Percentiles rank a stretch among this genome's conserved stretches.
phyloP scores from a whole-genome alignment of 352 stramenopile species.

The Phytophthora megakarya region DNA sequence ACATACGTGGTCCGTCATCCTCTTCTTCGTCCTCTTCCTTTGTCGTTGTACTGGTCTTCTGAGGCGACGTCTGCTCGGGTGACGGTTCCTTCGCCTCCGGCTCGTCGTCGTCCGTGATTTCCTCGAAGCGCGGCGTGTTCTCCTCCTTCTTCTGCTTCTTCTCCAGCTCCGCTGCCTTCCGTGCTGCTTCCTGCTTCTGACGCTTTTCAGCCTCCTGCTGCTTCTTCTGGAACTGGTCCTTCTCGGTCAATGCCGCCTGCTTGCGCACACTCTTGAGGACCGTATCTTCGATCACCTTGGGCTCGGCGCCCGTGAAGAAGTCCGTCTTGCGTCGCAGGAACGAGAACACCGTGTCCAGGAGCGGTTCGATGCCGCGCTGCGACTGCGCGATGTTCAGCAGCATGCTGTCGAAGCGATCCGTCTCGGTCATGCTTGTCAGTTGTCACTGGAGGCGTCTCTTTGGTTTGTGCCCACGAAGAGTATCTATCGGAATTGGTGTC shows the following conservation, averaged over 20 bases:
- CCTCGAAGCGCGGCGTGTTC: slow-evolving; percentile 70
- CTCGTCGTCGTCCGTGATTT: slow-evolving; percentile 72
- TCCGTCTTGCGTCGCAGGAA: slow-evolving; percentile 99
- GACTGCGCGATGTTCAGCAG: slow-evolving; percentile 98
- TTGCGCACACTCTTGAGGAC: slow-evolving; percentile 93
- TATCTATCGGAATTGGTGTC: slow-evolving; percentile 20
- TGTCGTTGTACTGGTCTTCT: slow-evolving; percentile 29
- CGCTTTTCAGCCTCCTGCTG: slow-evolving; percentile 83
- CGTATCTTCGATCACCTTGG: slow-evolving; percentile 76
- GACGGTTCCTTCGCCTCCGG: slow-evolving; percentile 36
- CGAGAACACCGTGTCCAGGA: slow-evolving; percentile 98
- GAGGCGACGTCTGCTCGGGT: slow-evolving; percentile 17
- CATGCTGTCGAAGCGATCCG: slow-evolving; percentile 93
- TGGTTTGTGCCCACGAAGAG: slow-evolving; percentile 3
- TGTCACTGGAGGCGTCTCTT: slow-evolving; percentile 3
- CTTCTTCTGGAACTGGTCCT: slow-evolving; percentile 78
- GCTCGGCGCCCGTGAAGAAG: slow-evolving; percentile 95
- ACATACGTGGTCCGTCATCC: slow-evolving; percentile 66
- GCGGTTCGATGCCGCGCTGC: slow-evolving; percentile 96
- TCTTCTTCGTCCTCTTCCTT: slow-evolving; percentile 68
- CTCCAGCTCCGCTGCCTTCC: slow-evolving; percentile 48
- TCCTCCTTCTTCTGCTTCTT: slow-evolving; percentile 61
- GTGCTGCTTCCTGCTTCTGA: slow-evolving; percentile 57
- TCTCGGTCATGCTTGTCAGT: slow-evolving; percentile 60
- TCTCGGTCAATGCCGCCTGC: slow-evolving; percentile 87